A percentile compares a stretch with the other conserved stretches of the same genome.
Evolutionary conservation across 2,329 filamentous ascomycete species (phyloP).

Genomic region (Talaromyces pinophilus): DNA sequence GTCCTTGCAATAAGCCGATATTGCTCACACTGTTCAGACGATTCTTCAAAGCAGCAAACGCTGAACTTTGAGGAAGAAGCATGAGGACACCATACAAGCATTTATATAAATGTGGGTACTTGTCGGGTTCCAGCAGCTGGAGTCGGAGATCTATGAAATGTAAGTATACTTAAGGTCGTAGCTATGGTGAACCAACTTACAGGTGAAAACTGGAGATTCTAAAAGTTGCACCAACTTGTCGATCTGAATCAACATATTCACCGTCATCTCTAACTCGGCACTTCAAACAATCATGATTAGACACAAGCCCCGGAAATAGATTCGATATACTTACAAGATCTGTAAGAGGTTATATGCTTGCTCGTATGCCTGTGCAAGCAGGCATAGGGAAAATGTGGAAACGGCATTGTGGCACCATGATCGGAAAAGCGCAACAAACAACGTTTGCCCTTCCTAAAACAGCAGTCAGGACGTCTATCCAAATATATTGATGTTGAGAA

Average conservation of each 20-base stretch:
- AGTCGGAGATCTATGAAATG: conserved; percentile 73
- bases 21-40: conserved; percentile 94
- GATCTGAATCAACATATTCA: conserved; percentile 97
- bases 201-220: conserved; percentile 97
- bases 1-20: conserved; percentile 89
- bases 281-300: conserved; percentile 51
- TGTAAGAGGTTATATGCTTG: conserved; percentile 95
- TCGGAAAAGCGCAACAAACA: conserved; percentile 91
- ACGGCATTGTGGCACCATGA: conserved; percentile 99
- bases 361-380: conserved; percentile 95
- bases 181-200: conserved; percentile 56
- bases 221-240: conserved; percentile 96
- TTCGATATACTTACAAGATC: conserved; percentile 70
- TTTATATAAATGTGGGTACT: conserved; percentile 93
- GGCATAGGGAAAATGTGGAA: conserved; percentile 91
- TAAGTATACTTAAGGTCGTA: conserved; percentile 25
- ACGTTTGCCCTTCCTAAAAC: conserved; percentile 79
- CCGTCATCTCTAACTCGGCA: conserved; percentile 96
- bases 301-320: neutral
- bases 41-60: conserved; percentile 95
- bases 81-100: conserved; percentile 96
- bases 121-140: conserved; percentile 92
- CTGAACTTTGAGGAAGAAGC: conserved; percentile 96
- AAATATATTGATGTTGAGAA: neutral
- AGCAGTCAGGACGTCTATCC: conserved; percentile 26